Evolutionary conservation across 371 early-diverging fungal species (phyloP).

Genomic region (Modicella reniformis): DNA sequence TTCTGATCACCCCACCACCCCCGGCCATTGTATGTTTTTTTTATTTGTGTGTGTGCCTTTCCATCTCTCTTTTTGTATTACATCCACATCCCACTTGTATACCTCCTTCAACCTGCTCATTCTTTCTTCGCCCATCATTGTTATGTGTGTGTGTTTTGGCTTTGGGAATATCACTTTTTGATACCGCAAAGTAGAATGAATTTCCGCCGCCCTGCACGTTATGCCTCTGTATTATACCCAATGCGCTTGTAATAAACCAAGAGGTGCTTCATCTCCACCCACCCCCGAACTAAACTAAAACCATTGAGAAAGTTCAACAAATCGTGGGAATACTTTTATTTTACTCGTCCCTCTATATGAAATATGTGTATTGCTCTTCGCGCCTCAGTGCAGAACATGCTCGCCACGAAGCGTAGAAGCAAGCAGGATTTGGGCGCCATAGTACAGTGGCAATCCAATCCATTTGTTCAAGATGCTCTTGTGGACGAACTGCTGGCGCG

Average conservation of each 20-base stretch:
- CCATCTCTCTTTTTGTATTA: not conserved
- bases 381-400: conserved; percentile 17
- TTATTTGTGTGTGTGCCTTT: too few species aligned
- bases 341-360: too few species aligned
- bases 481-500: conserved; percentile 48
- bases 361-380: not conserved
- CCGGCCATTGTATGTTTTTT: not conserved
- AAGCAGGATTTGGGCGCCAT: conserved; percentile 39
- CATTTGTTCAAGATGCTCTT: conserved; percentile 47
- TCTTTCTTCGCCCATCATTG: not conserved
- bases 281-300: too few species aligned
- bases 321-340: too few species aligned
- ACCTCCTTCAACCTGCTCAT: conserved; percentile 6
- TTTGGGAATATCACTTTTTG: not conserved
- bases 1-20: conserved; percentile 17
- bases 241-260: too few species aligned
- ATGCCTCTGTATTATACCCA: conserved; percentile 1
- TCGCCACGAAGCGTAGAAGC: conserved; percentile 48
- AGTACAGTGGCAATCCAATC: conserved; percentile 52
- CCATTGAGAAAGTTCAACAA: too few species aligned
- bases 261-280: too few species aligned
- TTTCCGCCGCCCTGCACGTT: conserved; percentile 2
- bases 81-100: not conserved
- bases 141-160: not conserved
- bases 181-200: not conserved